phyloP scores from a whole-genome alignment of 163 green algal species.

The Coccomyxa subellipsoidea region DNA sequence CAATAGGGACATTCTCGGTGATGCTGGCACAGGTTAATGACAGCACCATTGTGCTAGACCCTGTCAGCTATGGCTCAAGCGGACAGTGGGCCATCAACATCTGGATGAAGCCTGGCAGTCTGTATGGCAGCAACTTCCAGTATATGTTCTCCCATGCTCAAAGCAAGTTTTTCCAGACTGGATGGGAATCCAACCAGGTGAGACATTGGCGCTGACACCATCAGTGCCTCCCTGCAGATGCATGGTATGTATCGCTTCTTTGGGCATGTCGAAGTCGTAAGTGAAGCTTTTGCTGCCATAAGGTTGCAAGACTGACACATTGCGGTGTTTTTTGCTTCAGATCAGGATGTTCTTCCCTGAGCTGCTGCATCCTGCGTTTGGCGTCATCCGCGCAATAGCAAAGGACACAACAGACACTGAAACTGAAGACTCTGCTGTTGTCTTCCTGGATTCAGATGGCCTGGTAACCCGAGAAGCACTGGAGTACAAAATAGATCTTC shows the following conservation, averaged over 20 bases:
- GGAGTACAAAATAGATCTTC: no score
- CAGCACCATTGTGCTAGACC: constrained; percentile 15
- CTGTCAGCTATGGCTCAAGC: constrained; percentile 8
- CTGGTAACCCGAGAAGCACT: no score
- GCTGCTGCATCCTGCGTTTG: constrained; percentile 29
- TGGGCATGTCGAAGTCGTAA: not conserved
- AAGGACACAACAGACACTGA: constrained; percentile 35
- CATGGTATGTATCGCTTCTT: not conserved
- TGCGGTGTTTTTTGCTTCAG: constrained; percentile 21
- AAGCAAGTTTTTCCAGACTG: not conserved
- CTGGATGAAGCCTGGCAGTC: constrained; percentile 18
- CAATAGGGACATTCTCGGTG: no score
- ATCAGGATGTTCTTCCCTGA: constrained; percentile 53
- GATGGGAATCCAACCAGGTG: constrained; percentile 5
- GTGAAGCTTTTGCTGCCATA: not conserved
- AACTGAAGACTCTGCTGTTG: not conserved
- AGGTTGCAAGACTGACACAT: not conserved
- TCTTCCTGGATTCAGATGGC: constrained; percentile 44
- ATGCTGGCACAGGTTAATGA: not conserved
- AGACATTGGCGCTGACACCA: not conserved
- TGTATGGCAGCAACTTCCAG: constrained; percentile 17
- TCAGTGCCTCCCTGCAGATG: not conserved
- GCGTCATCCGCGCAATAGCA: constrained; percentile 42
- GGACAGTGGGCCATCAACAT: constrained; percentile 22
- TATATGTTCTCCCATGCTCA: constrained; percentile 22